phyloP scores from a whole-genome alignment of 2,329 filamentous ascomycete species.

The Colletotrichum sp. region DNA sequence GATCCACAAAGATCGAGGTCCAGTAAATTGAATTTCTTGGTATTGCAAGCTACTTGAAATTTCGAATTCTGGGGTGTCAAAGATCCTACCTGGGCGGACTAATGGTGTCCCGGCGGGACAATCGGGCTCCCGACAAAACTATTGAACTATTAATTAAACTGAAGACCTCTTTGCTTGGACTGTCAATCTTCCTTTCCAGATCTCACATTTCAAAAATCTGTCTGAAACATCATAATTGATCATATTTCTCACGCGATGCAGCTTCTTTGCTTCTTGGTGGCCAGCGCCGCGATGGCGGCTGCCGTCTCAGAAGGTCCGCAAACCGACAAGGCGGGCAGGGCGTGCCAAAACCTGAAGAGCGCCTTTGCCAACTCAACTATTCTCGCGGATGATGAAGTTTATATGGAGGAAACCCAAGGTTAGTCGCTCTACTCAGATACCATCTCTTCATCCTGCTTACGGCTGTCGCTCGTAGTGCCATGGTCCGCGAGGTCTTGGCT shows the following conservation, averaged over 20 bases:
- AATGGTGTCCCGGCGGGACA: background rate
- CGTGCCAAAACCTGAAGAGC: background rate
- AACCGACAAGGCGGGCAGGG: background rate
- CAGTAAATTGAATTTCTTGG: background rate
- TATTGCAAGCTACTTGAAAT: background rate
- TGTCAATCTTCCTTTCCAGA: background rate
- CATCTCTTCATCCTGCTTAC: background rate
- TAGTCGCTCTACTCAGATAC: background rate
- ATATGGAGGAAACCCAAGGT: background rate
- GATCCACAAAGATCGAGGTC: background rate
- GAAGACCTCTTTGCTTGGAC: background rate
- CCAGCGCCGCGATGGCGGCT: background rate
- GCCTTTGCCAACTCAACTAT: background rate
- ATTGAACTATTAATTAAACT: background rate
- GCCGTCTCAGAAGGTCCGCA: background rate
- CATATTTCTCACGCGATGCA: background rate
- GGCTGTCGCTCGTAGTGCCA: background rate
- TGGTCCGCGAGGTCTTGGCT: background rate
- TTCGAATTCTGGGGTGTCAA: background rate
- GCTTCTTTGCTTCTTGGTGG: background rate
- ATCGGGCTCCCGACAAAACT: background rate
- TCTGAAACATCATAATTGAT: background rate
- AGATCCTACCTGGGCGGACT: background rate
- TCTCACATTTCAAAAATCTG: background rate
- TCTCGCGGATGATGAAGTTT: background rate